A percentile compares a stretch with the other conserved stretches of the same genome.
phyloP scores from a whole-genome alignment of 2,329 filamentous ascomycete genomes.

The Fusarium sp. region DNA sequence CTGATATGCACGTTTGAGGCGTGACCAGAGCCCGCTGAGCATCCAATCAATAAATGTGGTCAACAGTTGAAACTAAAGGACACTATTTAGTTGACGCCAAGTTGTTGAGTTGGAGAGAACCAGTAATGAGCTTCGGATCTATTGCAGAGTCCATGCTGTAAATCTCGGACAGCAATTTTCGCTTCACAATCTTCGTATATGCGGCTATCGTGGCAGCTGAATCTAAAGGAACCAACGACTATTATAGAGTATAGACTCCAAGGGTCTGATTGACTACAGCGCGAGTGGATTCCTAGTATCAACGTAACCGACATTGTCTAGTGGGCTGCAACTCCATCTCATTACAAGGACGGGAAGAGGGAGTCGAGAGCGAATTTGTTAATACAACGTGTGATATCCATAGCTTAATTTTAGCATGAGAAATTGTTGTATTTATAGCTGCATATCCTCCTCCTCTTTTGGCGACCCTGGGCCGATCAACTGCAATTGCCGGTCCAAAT shows the following conservation, averaged over 20 bases:
- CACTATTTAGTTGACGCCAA: conserved; percentile 3
- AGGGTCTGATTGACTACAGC: not conserved
- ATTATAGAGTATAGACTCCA: not conserved
- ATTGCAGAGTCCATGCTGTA: not conserved
- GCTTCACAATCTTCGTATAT: conserved; percentile 6
- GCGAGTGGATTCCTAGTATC: conserved; percentile 7
- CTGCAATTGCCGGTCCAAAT: conserved; percentile 22
- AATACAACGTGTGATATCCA: conserved; percentile 1
- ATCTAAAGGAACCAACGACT: not conserved
- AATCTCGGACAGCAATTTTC: conserved; percentile 3
- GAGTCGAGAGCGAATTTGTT: conserved; percentile 12
- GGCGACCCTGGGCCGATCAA: conserved; percentile 21
- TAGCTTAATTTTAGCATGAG: conserved; percentile 27
- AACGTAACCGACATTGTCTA: conserved; percentile 5
- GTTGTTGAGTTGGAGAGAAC: conserved; percentile 3
- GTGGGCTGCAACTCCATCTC: conserved; percentile 14
- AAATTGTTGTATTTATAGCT: conserved; percentile 30
- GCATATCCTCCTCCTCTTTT: conserved; percentile 29
- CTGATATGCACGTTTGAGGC: conserved; percentile 28
- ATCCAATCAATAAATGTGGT: not conserved
- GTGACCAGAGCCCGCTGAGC: not conserved
- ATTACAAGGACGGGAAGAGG: conserved; percentile 4
- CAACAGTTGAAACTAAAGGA: conserved; percentile 14
- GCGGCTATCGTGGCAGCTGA: conserved; percentile 1
- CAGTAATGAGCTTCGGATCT: conserved; percentile 1